Evolutionary conservation across 1,139 yeast genomes (phyloP), one percentile per base, ranked within the genome.

Genomic region (Hemisphaericaspora lyxosophila): DNA sequence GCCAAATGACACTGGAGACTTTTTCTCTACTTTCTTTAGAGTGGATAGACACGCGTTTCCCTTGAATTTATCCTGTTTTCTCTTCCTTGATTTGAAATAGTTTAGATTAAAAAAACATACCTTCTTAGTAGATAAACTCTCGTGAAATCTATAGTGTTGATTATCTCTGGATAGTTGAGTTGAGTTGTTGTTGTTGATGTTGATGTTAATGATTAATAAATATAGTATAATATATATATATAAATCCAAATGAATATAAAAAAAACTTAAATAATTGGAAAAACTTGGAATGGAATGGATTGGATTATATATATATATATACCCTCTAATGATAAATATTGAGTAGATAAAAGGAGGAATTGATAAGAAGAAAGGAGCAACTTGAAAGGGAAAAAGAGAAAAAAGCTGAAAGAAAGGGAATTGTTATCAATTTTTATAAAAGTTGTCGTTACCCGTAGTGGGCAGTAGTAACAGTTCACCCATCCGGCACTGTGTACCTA

Each of bases 81-180:
- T n/a, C n/a, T n/a, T n/a, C n/a, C n/a, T n/a, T n/a, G n/a, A n/a
- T n/a, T n/a, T n/a, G n/a, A n/a, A n/a, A n/a, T n/a, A n/a, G n/a
- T n/a, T n/a, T n/a, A n/a, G n/a, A n/a, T 19, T 19, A 8, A 25
- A 12, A 28, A 17, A 9, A 28, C 31, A 28, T 28, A 28, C 31
- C 31, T 28, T 17, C 18, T 7, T 28, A 28, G n/a, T 15, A 18
- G 16, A 5, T 15, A 7, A 28, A 28, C 23, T 18, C 23, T 28
- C 17, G 23, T 20, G 23, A 20, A 20, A 11, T 20, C 23, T 20
- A 28, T 17, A 12, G 17, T 28, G 30, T 26, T 3, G 12, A 26
- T 26, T 12, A 27, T 27, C 12, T 27, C 15, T n/a, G 29, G 3
- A n/a, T n/a, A n/a, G n/a, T n/a, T n/a, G n/a, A n/a, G n/a, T n/a